phyloP scores from a whole-genome alignment of 2,329 filamentous ascomycete species.

The Sclerotinia nivalis region DNA sequence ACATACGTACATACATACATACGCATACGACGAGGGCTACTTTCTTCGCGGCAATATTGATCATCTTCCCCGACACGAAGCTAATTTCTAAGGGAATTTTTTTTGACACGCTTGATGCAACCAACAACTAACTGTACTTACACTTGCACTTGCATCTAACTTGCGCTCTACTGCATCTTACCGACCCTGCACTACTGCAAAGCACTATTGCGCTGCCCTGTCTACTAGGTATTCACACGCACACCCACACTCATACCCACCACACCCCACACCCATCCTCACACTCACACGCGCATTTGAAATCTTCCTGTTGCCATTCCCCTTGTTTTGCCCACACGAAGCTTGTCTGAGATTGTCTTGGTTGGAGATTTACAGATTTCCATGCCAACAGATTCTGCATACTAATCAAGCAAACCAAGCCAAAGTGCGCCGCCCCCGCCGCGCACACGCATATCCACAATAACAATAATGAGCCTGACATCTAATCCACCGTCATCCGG shows the following conservation, averaged over 20 bases:
- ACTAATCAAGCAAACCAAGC: conserved; percentile 12
- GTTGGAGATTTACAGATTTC: background rate
- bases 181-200: conserved; percentile 13
- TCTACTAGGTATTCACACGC: background rate
- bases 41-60: conserved; percentile 6
- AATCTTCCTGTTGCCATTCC: conserved; percentile 7
- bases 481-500: conserved; percentile 42
- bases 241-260: background rate
- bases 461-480: conserved; percentile 36
- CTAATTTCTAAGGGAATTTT: background rate
- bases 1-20: background rate
- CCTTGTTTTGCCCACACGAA: conserved; percentile 15
- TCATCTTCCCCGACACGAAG: background rate
- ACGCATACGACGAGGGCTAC: background rate
- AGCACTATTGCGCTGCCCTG: conserved; percentile 10
- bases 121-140: background rate
- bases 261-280: background rate
- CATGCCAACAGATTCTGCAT: conserved; percentile 5
- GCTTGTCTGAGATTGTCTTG: conserved; percentile 18
- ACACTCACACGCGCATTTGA: conserved; percentile 10
- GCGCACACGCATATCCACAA: conserved; percentile 21
- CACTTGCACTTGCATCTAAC: conserved; percentile 3
- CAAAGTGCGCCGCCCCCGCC: conserved; percentile 17
- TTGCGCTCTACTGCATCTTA: conserved; percentile 11
- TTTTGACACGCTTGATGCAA: conserved; percentile 15